These are phyloP conservation scores for Gaeumannomyces sp. DNA, from an alignment of 2,329 filamentous ascomycete species.

Conservation along the genomic window DNA sequence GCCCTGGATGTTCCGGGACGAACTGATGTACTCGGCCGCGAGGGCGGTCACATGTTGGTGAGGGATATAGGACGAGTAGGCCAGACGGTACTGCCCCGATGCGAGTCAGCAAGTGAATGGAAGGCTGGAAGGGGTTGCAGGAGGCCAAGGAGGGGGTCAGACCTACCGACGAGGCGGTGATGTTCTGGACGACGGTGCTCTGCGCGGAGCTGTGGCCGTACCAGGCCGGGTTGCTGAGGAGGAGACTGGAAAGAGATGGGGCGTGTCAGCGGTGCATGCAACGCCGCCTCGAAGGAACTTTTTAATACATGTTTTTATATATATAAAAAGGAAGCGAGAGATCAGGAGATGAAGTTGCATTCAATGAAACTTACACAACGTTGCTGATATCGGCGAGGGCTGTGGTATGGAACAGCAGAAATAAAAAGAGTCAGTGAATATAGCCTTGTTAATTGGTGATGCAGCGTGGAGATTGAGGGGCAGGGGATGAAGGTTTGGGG, in stretches of 20 bases:
- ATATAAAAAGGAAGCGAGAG: no score
- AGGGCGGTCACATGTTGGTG: conserved; percentile 65
- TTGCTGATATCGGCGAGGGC: conserved; percentile 10
- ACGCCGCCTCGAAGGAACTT: neutral
- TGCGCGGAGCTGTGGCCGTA: conserved; percentile 41
- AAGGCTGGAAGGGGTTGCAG: neutral
- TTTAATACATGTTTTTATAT: no score
- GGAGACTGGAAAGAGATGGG: conserved; percentile 35
- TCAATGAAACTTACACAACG: conserved; percentile 18
- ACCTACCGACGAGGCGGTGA: conserved; percentile 50
- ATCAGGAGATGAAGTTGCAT: no score
- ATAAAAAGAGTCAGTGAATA: neutral
- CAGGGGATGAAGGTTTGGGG: neutral
- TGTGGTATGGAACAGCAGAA: neutral
- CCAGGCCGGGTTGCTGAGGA: conserved; percentile 55
- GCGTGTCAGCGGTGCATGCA: neutral
- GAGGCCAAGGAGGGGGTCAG: conserved; percentile 2
- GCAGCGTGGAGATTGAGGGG: neutral
- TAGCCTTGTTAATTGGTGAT: neutral
- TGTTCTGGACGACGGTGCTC: conserved; percentile 49
- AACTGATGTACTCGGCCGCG: conserved; percentile 55
- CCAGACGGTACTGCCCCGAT: conserved; percentile 34
- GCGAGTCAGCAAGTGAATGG: conserved; percentile 8
- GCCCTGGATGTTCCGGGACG: conserved; percentile 60
- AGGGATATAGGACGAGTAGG: conserved; percentile 44